Percentiles rank a stretch among this genome's conserved stretches.
Conservation (phyloP, 345 rosid species). For the Excoecaria agallocha region DNA sequence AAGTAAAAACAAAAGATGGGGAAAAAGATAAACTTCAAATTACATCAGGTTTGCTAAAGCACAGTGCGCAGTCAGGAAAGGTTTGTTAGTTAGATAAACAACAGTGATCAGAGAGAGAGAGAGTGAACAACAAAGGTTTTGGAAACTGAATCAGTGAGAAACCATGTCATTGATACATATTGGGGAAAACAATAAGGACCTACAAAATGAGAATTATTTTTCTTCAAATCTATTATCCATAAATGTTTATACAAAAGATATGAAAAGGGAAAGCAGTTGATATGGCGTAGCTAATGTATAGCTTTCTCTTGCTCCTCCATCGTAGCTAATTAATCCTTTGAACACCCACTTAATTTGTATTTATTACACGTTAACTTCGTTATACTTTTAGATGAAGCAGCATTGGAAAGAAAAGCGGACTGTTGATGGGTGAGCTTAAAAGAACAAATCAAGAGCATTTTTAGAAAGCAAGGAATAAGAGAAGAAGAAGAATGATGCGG, state of each 20-base stretch:
- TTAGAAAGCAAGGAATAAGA: background rate
- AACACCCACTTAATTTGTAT: background rate
- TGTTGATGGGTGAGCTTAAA: background rate
- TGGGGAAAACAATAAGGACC: slow-evolving; percentile 4
- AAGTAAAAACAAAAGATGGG: slow-evolving; percentile 16
- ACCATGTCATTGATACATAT: background rate
- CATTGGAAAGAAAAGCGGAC: background rate
- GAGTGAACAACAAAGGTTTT: background rate
- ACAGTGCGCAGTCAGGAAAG: slow-evolving; percentile 4
- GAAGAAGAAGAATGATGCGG: background rate
- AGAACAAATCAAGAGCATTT: background rate
- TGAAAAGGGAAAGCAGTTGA: background rate
- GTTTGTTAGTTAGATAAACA: background rate
- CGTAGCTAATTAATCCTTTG: background rate
- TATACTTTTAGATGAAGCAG: background rate
- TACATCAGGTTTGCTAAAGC: background rate
- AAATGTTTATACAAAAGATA: slow-evolving; percentile 9
- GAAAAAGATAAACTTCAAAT: background rate
- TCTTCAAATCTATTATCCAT: background rate
- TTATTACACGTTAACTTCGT: too few relatives aligned
- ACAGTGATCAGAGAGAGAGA: background rate
- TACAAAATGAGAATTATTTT: background rate
- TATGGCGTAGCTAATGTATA: too few relatives aligned
- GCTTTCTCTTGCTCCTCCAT: too few relatives aligned
- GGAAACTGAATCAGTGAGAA: background rate